Conservation (phyloP, 2,329 filamentous ascomycete genomes). For the Aspergillus texensis region DNA sequence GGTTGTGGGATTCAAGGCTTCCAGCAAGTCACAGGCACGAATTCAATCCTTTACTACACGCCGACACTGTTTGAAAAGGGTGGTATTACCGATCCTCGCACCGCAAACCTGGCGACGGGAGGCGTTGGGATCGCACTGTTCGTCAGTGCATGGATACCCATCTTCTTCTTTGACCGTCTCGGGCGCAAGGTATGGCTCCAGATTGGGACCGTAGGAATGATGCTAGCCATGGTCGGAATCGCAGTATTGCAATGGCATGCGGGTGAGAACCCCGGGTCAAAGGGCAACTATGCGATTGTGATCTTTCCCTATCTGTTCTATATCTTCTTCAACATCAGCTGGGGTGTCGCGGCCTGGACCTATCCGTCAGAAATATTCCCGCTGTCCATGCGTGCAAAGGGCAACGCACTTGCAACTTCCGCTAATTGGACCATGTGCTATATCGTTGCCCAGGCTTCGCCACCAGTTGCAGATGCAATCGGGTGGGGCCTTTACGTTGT, state of each 20-base stretch:
- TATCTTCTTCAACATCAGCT: slow-evolving; percentile 26
- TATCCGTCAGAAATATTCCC: slow-evolving; percentile 25
- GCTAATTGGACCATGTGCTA: slow-evolving; percentile 21
- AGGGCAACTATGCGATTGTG: slow-evolving; percentile 18
- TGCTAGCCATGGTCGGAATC: slow-evolving; percentile 22
- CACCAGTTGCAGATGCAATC: slow-evolving; percentile 19
- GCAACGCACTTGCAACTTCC: slow-evolving; percentile 8
- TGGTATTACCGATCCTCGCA: slow-evolving; percentile 19
- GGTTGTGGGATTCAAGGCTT: slow-evolving; percentile 23
- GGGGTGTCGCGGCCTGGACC: slow-evolving; percentile 24
- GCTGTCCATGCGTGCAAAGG: slow-evolving; percentile 14
- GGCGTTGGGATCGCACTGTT: slow-evolving; percentile 23
- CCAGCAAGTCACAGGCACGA: slow-evolving; percentile 23
- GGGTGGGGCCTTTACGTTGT: slow-evolving; percentile 25
- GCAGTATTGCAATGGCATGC: slow-evolving; percentile 23
- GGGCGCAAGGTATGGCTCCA: slow-evolving; percentile 24
- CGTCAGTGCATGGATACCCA: slow-evolving; percentile 19
- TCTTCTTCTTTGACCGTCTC: slow-evolving; percentile 23
- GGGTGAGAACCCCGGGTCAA: slow-evolving; percentile 12
- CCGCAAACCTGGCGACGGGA: slow-evolving; percentile 20
- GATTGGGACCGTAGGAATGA: slow-evolving; percentile 24
- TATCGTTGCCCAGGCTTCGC: slow-evolving; percentile 20
- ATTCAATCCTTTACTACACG: slow-evolving; percentile 26
- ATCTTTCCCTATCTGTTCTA: slow-evolving; percentile 26
- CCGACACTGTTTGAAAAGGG: slow-evolving; percentile 22